Percentiles rank a stretch among this genome's conserved stretches.
Evolutionary conservation across 306 rosid genomes (phyloP).

Genomic region (apple (Malus domestica)): ASM211411v1 NC_041795.1:12635001-12635500

Average conservation of each 20-base stretch:
- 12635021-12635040: neutral
- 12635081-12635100: neutral
- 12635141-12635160: too few species aligned
- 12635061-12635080: neutral
- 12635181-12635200: too few species aligned
- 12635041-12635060: neutral
- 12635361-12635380: slow-evolving; percentile 22
- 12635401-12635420: slow-evolving; percentile 8
- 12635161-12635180: too few species aligned
- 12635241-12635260: neutral
- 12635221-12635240: neutral
- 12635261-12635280: neutral
- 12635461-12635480: slow-evolving; percentile 12
- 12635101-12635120: too few species aligned
- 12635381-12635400: slow-evolving; percentile 17
- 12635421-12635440: slow-evolving; percentile 19
- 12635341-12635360: slow-evolving; percentile 8
- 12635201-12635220: too few species aligned
- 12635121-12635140: too few species aligned
- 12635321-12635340: slow-evolving; percentile 12
- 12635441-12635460: slow-evolving; percentile 17
- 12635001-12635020: slow-evolving; percentile 10
- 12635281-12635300: neutral
- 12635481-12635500: neutral
- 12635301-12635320: slow-evolving; percentile 14